Evolutionary conservation across 805 yeast genomes (phyloP).

Genomic region (Ascoidea asiatica): DNA sequence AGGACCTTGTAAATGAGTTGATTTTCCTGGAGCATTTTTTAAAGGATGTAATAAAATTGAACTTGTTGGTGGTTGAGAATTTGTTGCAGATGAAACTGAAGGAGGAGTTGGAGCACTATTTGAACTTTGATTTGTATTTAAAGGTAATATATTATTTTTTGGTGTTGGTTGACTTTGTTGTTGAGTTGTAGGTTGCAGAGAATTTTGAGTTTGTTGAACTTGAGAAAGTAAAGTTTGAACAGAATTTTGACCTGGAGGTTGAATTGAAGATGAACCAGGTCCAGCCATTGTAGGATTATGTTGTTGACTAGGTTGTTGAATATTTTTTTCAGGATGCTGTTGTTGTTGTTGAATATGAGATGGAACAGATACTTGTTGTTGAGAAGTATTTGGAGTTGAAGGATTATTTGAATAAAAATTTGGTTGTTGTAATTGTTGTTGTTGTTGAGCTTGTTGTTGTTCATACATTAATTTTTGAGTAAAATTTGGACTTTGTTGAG

Average conservation of each 20-base stretch:
- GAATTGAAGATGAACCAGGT: slow-evolving; percentile 6
- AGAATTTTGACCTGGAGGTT: background rate
- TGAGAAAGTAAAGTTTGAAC: background rate
- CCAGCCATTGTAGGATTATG: slow-evolving; percentile 4
- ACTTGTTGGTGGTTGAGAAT: slow-evolving; percentile 12
- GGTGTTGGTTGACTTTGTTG: too few species aligned
- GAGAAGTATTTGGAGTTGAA: background rate
- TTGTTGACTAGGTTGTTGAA: too few species aligned
- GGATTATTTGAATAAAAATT: slow-evolving; percentile 5
- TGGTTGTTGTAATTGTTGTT: slow-evolving; percentile 10
- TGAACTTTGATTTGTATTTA: slow-evolving; percentile 10
- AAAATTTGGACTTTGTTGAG: slow-evolving; percentile 4
- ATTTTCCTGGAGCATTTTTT: too few species aligned
- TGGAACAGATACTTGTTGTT: background rate
- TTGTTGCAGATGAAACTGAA: slow-evolving; percentile 16
- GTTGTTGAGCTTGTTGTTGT: slow-evolving; percentile 13
- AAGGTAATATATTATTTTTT: too few species aligned
- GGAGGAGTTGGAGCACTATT: slow-evolving; percentile 6
- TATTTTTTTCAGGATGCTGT: slow-evolving; percentile 14
- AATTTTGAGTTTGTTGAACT: slow-evolving; percentile 10
- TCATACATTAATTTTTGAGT: slow-evolving; percentile 8
- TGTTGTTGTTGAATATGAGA: slow-evolving; percentile 4
- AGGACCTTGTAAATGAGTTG: too few species aligned
- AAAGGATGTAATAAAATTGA: too few species aligned
- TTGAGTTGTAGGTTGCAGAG: too few species aligned